Percentiles rank a stretch among this genome's conserved stretches.
Conservation (phyloP, 2,329 filamentous ascomycete genomes). For the Sporothrix sp. region DNA sequence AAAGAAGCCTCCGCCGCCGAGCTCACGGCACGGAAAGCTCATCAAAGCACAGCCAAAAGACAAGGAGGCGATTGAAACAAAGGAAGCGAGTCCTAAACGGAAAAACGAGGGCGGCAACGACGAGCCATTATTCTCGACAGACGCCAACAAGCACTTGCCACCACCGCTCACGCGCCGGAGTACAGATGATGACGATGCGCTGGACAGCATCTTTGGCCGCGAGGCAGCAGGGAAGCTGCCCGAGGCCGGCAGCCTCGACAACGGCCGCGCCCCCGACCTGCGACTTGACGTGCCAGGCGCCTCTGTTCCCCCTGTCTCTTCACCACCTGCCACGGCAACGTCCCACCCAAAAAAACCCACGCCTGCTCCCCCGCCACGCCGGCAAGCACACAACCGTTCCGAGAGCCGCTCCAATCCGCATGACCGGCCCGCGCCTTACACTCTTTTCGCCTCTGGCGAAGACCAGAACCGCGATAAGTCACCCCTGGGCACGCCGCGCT, state of each 20-base stretch:
- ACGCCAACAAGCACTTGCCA: slow-evolving; percentile 55
- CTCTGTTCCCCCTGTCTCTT: not conserved
- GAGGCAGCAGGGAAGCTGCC: slow-evolving; percentile 44
- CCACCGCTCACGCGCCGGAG: slow-evolving; percentile 39
- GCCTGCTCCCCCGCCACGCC: slow-evolving; percentile 41
- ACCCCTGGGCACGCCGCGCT: slow-evolving; percentile 29
- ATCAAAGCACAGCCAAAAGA: slow-evolving; percentile 43
- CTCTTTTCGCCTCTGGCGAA: slow-evolving; percentile 27
- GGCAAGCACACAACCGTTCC: slow-evolving; percentile 37
- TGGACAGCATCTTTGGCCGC: slow-evolving; percentile 43
- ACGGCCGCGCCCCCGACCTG: slow-evolving; percentile 8
- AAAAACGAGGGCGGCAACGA: no score
- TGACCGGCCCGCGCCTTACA: slow-evolving; percentile 13
- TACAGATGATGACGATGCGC: slow-evolving; percentile 30
- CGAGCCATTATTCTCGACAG: no score
- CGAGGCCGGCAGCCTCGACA: slow-evolving; percentile 29
- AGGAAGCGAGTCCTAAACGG: no score
- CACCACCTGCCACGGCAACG: not conserved
- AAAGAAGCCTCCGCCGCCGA: slow-evolving; percentile 63
- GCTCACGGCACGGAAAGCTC: slow-evolving; percentile 67
- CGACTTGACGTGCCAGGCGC: slow-evolving; percentile 13
- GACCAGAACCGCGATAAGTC: slow-evolving; percentile 16
- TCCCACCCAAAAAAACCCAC: slow-evolving; percentile 21
- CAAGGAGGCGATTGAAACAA: slow-evolving; percentile 15
- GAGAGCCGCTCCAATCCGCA: slow-evolving; percentile 28